These are phyloP conservation scores for Euphorbia schlechtendalii DNA, from an alignment of 441 rosid species.

Conservation along the genomic window DNA sequence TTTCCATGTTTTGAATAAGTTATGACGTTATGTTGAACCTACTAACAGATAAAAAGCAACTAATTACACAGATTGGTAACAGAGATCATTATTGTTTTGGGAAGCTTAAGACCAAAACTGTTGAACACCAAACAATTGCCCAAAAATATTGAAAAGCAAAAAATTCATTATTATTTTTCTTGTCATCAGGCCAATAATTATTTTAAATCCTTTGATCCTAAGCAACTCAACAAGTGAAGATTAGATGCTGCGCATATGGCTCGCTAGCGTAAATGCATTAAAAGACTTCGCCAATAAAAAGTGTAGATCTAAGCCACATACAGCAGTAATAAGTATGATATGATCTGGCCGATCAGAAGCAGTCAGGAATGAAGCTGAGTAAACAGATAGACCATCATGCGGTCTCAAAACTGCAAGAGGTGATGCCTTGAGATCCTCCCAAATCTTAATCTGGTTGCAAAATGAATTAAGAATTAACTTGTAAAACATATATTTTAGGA, in stretches of 20 bases:
- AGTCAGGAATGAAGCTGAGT: slow-evolving; percentile 57
- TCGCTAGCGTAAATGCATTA: slow-evolving; percentile 5
- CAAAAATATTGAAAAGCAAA: background rate
- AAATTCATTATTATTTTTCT: background rate
- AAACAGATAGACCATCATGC: slow-evolving; percentile 65
- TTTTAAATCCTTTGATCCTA: background rate
- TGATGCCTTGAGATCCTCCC: slow-evolving; percentile 67
- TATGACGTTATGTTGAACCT: background rate
- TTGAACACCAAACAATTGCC: background rate
- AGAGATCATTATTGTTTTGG: too few relatives aligned
- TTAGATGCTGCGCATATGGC: background rate
- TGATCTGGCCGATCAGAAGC: slow-evolving; percentile 71
- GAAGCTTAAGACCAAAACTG: background rate
- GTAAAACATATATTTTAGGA: background rate
- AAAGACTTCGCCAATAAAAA: background rate
- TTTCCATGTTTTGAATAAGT: background rate
- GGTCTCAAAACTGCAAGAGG: slow-evolving; percentile 68
- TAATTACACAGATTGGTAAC: background rate
- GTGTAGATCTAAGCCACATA: slow-evolving; percentile 21
- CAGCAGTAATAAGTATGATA: slow-evolving; percentile 72
- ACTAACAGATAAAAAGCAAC: background rate
- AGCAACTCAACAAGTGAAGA: background rate
- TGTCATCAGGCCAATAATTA: background rate
- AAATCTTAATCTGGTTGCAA: slow-evolving; percentile 60
- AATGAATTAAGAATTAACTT: background rate